Evolutionary conservation across 2,329 filamentous ascomycete species (phyloP).

Genomic region (Exserohilum turcica): DNA sequence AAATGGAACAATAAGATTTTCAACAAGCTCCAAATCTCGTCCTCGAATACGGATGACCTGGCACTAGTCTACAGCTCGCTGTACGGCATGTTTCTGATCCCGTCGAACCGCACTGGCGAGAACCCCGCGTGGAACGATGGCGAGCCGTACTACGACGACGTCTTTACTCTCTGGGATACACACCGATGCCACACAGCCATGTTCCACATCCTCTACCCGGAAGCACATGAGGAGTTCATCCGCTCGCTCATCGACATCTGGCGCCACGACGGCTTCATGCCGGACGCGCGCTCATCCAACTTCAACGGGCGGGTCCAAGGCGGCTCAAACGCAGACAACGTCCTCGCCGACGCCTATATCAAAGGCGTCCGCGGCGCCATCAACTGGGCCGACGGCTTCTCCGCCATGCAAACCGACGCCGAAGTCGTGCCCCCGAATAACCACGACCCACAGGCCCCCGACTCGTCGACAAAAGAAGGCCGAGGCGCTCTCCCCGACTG

Average conservation of each 20-base stretch:
- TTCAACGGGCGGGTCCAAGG: slow-evolving; percentile 72
- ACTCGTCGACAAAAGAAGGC: slow-evolving; percentile 69
- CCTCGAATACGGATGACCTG: slow-evolving; percentile 61
- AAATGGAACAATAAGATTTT: slow-evolving; percentile 68
- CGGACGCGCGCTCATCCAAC: slow-evolving; percentile 70
- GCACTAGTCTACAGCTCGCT: slow-evolving; percentile 69
- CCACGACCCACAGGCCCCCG: slow-evolving; percentile 58
- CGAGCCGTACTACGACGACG: slow-evolving; percentile 74
- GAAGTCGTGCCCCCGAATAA: slow-evolving; percentile 66
- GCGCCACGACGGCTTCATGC: slow-evolving; percentile 67
- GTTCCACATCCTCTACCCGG: slow-evolving; percentile 68
- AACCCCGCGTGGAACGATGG: slow-evolving; percentile 68
- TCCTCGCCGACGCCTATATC: slow-evolving; percentile 73
- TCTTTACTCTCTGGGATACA: slow-evolving; percentile 70
- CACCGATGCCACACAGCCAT: slow-evolving; percentile 70
- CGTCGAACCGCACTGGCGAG: slow-evolving; percentile 72
- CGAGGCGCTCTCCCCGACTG: slow-evolving; percentile 72
- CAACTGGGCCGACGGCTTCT: slow-evolving; percentile 60
- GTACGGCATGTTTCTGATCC: slow-evolving; percentile 72
- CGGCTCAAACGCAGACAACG: slow-evolving; percentile 72
- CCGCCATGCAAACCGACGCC: slow-evolving; percentile 70
- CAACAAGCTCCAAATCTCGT: slow-evolving; percentile 66
- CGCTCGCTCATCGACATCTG: slow-evolving; percentile 72
- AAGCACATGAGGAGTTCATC: slow-evolving; percentile 67
- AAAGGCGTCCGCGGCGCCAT: slow-evolving; percentile 67